Evolutionary conservation across 139 green algal species (phyloP), one percentile per base, ranked within the genome.

Genomic region (Trebouxia sp.): DNA sequence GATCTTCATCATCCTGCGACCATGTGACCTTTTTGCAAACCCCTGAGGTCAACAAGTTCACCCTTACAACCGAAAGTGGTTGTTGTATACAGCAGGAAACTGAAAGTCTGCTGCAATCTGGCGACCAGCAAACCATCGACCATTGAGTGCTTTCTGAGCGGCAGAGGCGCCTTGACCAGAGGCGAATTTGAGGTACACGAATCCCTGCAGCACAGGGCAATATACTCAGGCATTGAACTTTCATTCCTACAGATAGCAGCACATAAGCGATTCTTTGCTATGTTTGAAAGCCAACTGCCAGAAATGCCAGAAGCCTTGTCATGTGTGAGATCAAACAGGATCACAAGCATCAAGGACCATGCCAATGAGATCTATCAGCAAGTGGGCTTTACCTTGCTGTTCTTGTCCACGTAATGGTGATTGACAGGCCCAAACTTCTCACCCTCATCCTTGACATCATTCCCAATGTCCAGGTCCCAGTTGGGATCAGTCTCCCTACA

Each of bases 141-240:
- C 92, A 78, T 99, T 88, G n/a, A 99, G 87, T 9, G 92, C 85
- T 7, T 85, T 79, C 80, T 94, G 89, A 4, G 95, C 94, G 6
- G 90, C 87, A 35, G 89, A 75, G 2, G 95, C 92, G 11, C 82
- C 86, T 39, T 91, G 69, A 37, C 84, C 32, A 3, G 48, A 78
- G 1, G 20, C 78, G 83, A 98, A 98, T 84, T 96, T 97, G 41
- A 98, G 69, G 85, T 98, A 98, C 45, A 98, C 95, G 90, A 96
- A 97, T 45, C 95, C 95, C 90, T 95, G 87, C 58, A 86, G 5
- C 30, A 72, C 8, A 79, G n/a, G 47, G 3, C 67, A 69, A 43
- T 11, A 62, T 53, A 39, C 6, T 6, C 24, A 4, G 47, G 30
- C 32, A 7, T 22, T 6, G 32, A n/a, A 75, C 12, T 17, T n/a